Evolutionary conservation across 2,329 filamentous ascomycete genomes (phyloP).

Genomic region (Beauveria pseudobassiana): DNA sequence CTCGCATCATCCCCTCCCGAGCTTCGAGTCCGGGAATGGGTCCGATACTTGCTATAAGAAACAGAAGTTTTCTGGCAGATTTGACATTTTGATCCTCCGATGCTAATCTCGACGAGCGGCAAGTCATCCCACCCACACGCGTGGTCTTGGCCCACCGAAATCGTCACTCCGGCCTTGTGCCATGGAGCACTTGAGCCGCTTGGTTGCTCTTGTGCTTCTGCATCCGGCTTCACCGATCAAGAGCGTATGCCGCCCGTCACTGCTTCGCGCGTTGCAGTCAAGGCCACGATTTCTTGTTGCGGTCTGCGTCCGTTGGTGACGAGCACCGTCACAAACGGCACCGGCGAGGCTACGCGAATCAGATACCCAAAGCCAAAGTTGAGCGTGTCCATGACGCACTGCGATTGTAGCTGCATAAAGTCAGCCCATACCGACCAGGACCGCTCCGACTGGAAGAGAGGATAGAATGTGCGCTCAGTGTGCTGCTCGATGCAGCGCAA

Average conservation of each 20-base stretch:
- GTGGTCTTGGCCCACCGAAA: background rate
- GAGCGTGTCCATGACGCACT: conserved; percentile 3
- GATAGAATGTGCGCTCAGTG: background rate
- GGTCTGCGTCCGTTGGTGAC: background rate
- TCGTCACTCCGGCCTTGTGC: background rate
- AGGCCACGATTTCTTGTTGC: background rate
- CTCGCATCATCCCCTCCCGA: background rate
- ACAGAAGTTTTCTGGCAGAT: background rate
- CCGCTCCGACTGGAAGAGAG: background rate
- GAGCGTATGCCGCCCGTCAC: background rate
- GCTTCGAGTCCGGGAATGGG: background rate
- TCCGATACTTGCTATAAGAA: background rate
- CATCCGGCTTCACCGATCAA: background rate
- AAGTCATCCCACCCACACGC: background rate
- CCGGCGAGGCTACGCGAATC: background rate
- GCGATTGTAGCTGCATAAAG: background rate
- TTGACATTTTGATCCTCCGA: background rate
- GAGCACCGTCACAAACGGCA: background rate
- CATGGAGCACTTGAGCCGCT: background rate
- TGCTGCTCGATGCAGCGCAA: background rate
- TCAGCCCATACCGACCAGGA: background rate
- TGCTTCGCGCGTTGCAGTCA: background rate
- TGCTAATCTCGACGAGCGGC: background rate
- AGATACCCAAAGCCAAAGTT: background rate
- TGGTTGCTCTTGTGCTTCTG: background rate